Base-by-base conservation (phyloP, 768 basidiomycete species). In the Antrodiella citrinella region DNA sequence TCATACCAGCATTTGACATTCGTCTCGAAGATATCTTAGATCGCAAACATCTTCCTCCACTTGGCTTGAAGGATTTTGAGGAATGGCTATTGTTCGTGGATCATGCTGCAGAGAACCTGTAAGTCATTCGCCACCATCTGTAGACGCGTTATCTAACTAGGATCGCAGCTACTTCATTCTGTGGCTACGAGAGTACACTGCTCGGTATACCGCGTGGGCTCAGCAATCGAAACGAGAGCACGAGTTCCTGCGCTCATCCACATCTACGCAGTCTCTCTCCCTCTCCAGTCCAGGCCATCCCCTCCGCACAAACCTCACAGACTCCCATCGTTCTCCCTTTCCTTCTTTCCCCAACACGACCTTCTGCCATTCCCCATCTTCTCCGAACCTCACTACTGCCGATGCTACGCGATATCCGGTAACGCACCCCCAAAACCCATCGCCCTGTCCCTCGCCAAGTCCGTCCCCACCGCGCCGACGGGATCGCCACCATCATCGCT, bases 81-180 rank as follows among this genome's bases (percentile, higher is more conserved):
- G 88, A 91, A 65, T 91, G 86, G 75, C 69, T 90, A 48, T 71
- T 91, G 40, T 88, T 86, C 65, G 84, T 86, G 48, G 89, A 91
- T 57, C 75, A 74, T 49, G 74, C 74, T 44, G 80, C 84, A 20
- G 87, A 90, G 64, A 90, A 89, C 60, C 73, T 91, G 75, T 83
- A 55, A 64, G 78, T 67, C 4, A 10, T 15, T 21, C 15, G 50
- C 20, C n/a, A n/a, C n/a, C 18, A 7, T 45, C 5, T 43, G 24
- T 26, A 20, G 13, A 47, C 2, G 24, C 25, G 26, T 4, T 2
- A 25, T 22, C 30, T 24, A 42, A 4, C 15, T 54, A 52, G 10
- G 19, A 11, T 18, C 4, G 18, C 58, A 83, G 83, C 18, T 90
- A 90, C 59, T 90, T 90, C 60, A 75, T 77, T n/a, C 77, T 90